Evolutionary conservation across 768 basidiomycete genomes (phyloP).

Genomic region (Leucocoprinus birnbaumii): DNA sequence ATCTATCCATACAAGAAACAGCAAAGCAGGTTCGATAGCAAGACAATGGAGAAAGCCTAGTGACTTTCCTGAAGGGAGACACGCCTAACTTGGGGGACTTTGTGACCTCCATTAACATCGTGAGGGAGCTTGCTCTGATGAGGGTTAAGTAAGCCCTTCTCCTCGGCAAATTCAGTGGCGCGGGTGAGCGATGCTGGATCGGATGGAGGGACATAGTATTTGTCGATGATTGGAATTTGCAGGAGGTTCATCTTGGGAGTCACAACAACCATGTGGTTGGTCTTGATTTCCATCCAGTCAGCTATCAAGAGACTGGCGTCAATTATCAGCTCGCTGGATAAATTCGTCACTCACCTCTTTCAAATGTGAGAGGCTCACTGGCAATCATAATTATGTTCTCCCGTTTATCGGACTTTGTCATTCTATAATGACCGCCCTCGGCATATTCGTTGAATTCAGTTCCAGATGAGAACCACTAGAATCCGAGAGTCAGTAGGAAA

Average conservation of each 20-base stretch:
- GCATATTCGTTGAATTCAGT: constrained; percentile 90
- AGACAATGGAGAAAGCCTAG: neutral
- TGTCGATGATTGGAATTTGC: constrained; percentile 92
- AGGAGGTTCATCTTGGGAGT: constrained; percentile 95
- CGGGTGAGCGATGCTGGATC: constrained; percentile 71
- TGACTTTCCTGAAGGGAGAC: neutral
- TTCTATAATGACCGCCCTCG: constrained; percentile 87
- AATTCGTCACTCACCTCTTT: constrained; percentile 58
- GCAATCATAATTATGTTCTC: constrained; percentile 97
- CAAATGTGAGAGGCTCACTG: constrained; percentile 94
- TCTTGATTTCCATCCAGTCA: constrained; percentile 99
- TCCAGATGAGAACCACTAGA: constrained; percentile 91
- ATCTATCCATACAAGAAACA: neutral
- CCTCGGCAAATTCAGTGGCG: constrained; percentile 80
- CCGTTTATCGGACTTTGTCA: constrained; percentile 93
- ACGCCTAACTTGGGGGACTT: neutral
- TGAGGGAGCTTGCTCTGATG: constrained; percentile 30
- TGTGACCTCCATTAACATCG: neutral
- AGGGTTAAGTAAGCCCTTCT: constrained; percentile 79
- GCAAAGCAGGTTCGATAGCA: neutral
- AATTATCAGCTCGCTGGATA: neutral
- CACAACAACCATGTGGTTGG: constrained; percentile 93
- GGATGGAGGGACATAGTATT: constrained; percentile 86
- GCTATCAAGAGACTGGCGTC: constrained; percentile 38
- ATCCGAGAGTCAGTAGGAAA: neutral